Base-by-base conservation (phyloP, 257 asterid species). In the Solanum acaule region DNA sequence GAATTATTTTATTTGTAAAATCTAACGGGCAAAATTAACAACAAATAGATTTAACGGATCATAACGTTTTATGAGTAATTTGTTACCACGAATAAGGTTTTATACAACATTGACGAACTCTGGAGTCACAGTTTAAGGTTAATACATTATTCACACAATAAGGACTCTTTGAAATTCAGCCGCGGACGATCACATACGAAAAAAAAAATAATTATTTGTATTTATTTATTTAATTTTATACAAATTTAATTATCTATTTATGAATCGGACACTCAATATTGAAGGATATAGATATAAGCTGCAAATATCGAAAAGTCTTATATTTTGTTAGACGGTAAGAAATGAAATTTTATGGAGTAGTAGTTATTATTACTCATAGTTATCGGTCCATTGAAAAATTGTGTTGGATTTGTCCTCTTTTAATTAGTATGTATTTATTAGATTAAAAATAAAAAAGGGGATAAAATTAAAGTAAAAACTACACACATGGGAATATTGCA, bases 181-280 rank as follows among this genome's bases (percentile, higher is more conserved):
- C 3, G 9, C 9, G 23, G 61, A 49, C 0, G 3, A 49, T 49
- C 61, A 14, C 61, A 15, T 15, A 49, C 8, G 8, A n/a, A n/a
- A n/a, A 49, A 49, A 49, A 49, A 49, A 49, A 15, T 15, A 49
- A 49, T 2, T 16, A 15, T 49, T 49, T 49, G 0, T 49, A 14
- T 16, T 2, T 18, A 56, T 0, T 56, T 56, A 1, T 18, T 56
- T 4, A 56, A 18, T 3, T 56, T 56, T 56, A 56, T 56, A 18
- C 3, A 56, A 18, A 20, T 56, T 56, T 56, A 18, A 56, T 1
- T 56, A 3, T 56, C 2, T 56, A 56, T 6, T 18, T 56, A 18
- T 56, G 1, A 0, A 15, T 49, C 8, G 0, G 0, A 56, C 65
- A 56, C n/a, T 2, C 10, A 18, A 20, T 6, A 56, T 56, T 0